These are phyloP conservation scores for Gossypium australe DNA, from an alignment of 345 rosid genomes.

Conservation along the genomic window DNA sequence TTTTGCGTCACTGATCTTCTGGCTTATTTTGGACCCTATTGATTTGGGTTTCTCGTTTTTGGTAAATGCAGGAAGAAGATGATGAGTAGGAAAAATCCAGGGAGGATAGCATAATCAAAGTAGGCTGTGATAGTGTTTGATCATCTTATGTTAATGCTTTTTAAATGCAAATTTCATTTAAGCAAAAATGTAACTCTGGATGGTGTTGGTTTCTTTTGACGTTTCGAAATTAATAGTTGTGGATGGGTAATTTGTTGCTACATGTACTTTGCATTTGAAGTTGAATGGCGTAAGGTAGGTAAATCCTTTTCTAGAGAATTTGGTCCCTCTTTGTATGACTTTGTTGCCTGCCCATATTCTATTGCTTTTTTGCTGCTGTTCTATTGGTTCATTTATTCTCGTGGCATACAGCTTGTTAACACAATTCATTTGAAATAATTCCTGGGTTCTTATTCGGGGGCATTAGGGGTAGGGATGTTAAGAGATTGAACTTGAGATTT, in stretches of 20 bases:
- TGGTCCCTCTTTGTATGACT: background rate
- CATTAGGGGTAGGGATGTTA: too few species aligned
- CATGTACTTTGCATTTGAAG: conserved; percentile 13
- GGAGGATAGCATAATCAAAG: conserved; percentile 8
- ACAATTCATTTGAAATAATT: too few species aligned
- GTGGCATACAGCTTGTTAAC: too few species aligned
- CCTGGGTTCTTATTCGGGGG: too few species aligned
- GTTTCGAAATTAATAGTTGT: too few species aligned
- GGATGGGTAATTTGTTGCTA: too few species aligned
- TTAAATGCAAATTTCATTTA: too few species aligned
- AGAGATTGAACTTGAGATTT: too few species aligned
- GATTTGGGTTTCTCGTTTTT: background rate
- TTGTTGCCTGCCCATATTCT: background rate
- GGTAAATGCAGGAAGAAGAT: conserved; percentile 63
- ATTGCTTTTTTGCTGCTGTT: background rate
- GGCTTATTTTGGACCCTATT: background rate
- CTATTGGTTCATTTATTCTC: background rate
- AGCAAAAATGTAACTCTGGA: too few species aligned
- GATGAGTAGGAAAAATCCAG: conserved; percentile 42
- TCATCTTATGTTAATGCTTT: too few species aligned
- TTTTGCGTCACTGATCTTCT: background rate
- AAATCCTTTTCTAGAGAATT: conserved; percentile 31
- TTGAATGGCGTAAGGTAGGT: conserved; percentile 4
- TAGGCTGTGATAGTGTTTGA: too few species aligned
- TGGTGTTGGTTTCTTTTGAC: too few species aligned